Base-by-base conservation (phyloP, 495 filamentous ascomycete species). In the Annulohypoxylon nitens region DNA sequence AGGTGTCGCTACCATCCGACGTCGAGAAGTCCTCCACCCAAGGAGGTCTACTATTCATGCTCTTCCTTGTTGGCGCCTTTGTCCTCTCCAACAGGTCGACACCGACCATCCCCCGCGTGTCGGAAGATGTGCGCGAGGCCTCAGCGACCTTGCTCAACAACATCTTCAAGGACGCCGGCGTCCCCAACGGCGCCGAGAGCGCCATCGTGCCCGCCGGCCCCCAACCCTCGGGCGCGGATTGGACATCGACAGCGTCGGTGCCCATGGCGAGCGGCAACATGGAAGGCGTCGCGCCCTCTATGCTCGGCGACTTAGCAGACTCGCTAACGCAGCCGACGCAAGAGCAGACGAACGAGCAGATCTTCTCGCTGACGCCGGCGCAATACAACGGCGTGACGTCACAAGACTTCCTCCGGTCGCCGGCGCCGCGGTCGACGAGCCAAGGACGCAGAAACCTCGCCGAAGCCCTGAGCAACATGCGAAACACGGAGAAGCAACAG, bases 11-110 rank as follows among this genome's bases (percentile, higher is more conserved):
- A 48, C 77, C 83, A 48, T 80, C 81, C 75, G 88, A 89, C 43
- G 81, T 82, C 54, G 90, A 92, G 69, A 90, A 91, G 78, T 84
- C 90, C 18, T 83, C 87, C 70, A 86, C 88, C 68, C 88, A 89
- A 74, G 86, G 88, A 60, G 89, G 90, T 60, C 81, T 93, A 53
- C 82, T 93, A 58, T 86, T 92, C 76, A 90, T 91, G 94, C 93
- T 97, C 74, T 93, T 99, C 69, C 92, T 99, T 65, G 95, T 97
- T 76, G 96, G 96, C 75, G 96, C 96, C 58, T 98, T 97, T 80
- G 94, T 98, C 69, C 94, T 95, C 61, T 97, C 95, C 51, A 97
- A 95, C 83, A 79, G 84, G 81, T 89, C 79, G 77, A 91, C 76
- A 71, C 90, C 75, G 73, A 89, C 82, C 71, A 90, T 98, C 75